Base-by-base conservation (phyloP, 495 filamentous ascomycete species). In the Aspergillus cavernicola region DNA sequence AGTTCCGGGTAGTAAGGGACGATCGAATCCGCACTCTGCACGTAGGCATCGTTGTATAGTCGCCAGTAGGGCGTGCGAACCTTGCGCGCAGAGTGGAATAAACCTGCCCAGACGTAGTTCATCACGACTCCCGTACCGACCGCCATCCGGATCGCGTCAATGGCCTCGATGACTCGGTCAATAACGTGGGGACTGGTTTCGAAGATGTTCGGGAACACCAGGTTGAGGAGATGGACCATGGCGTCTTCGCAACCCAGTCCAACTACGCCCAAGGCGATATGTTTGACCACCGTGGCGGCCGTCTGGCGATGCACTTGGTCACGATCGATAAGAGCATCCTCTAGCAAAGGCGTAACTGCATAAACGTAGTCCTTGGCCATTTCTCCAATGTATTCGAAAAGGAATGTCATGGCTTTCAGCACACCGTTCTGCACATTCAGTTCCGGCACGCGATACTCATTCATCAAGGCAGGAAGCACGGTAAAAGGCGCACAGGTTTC, bases 351-450 rank as follows among this genome's bases (percentile, higher is more conserved):
- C 13, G 90, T 96, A 26, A 97, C 88, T 9, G 95, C 95, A 66
- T 97, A 99, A 69, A 97, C 92, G 68, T 99, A 99, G 68, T 99
- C 95, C 70, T 97, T 97, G 53, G 90, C 91, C 95, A 99, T 97
- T 70, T 99, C 93, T 45, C 93, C 93, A 65, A 98, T 98, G 72
- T 98, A 98, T 60, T 98, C 93, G 65, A 97, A 97, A 43, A 99
- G 78, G 83, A 99, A 99, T 24, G 88, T 92, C 56, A 99, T 81
- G 8, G 91, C 89, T 68, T 99, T 99, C 59, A 99, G 82, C 36
- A 97, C 95, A 71, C 95, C 95, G 63, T 97, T 99, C 69, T 97
- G 93, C 6, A 99, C 92, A 68, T 99, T 99, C 40, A 99, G 84
- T 68, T 99, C 95, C 0, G 93, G 95, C 2, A 97, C 93, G 29